These are phyloP conservation scores for Myriosclerotinia duriaeana DNA, from an alignment of 2,329 filamentous ascomycete genomes.

Conservation along the genomic window DNA sequence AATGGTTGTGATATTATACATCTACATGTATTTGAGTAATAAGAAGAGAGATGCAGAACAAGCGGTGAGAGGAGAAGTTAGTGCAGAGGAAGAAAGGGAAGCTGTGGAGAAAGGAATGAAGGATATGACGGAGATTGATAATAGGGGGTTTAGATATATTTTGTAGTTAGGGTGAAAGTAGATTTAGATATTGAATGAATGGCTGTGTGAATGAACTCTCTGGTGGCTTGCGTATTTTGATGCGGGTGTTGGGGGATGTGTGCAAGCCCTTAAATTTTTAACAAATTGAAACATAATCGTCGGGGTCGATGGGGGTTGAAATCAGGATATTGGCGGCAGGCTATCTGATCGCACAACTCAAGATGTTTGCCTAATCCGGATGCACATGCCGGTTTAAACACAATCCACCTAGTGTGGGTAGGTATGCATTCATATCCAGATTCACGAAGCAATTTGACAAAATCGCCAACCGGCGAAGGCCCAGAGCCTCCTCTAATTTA, in stretches of 20 bases:
- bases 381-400: too few species aligned
- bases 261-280: neutral
- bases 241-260: neutral
- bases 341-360: too few species aligned
- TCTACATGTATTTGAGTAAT: slow-evolving; percentile 57
- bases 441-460: too few species aligned
- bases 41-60: slow-evolving; percentile 53
- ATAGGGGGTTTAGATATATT: slow-evolving; percentile 54
- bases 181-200: too few species aligned
- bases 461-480: too few species aligned
- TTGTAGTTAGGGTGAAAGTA: slow-evolving; percentile 33
- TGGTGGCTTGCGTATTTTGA: neutral
- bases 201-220: neutral
- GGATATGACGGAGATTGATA: slow-evolving; percentile 56
- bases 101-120: slow-evolving; percentile 56
- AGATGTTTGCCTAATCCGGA: too few species aligned
- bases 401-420: too few species aligned
- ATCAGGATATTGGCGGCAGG: too few species aligned
- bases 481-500: too few species aligned
- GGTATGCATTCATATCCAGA: too few species aligned
- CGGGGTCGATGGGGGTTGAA: too few species aligned
- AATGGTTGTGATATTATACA: slow-evolving; percentile 51
- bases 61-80: slow-evolving; percentile 24
- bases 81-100: slow-evolving; percentile 48
- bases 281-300: too few species aligned